A percentile compares a stretch with the other conserved stretches of the same genome.
phyloP scores from a whole-genome alignment of 768 basidiomycete species.

The Agrocybe pediades region DNA sequence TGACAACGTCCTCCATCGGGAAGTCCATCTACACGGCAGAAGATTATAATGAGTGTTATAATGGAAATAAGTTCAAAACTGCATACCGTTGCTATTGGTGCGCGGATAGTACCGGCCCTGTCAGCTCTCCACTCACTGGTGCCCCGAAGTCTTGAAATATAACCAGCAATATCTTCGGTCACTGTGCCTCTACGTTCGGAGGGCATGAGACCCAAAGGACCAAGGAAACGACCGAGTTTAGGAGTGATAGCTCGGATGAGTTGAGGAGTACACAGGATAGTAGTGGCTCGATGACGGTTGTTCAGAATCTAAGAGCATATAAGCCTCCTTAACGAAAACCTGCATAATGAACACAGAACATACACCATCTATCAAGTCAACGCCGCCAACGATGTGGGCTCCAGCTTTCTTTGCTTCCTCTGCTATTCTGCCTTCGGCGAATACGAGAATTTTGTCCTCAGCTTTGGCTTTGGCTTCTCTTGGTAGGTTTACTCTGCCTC shows the following conservation, averaged over 20 bases:
- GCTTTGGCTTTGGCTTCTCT: constrained; percentile 72
- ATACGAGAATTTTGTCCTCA: constrained; percentile 85
- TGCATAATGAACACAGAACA: constrained; percentile 27
- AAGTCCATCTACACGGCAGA: constrained; percentile 66
- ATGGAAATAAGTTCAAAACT: constrained; percentile 1
- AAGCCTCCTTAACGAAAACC: not conserved
- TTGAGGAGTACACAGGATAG: constrained; percentile 80
- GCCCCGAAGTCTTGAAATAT: constrained; percentile 77
- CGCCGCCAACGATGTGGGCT: constrained; percentile 88
- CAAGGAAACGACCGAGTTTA: constrained; percentile 74
- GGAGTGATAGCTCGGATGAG: constrained; percentile 80
- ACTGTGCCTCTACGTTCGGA: constrained; percentile 93
- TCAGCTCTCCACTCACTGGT: constrained; percentile 95
- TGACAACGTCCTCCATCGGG: constrained; percentile 71
- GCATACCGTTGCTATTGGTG: constrained; percentile 78
- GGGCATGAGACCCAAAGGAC: constrained; percentile 95
- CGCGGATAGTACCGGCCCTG: constrained; percentile 79
- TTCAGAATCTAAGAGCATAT: constrained; percentile 58
- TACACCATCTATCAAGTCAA: constrained; percentile 87
- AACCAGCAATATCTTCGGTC: constrained; percentile 83
- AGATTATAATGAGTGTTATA: not conserved
- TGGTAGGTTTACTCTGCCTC: constrained; percentile 87
- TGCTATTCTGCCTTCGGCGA: constrained; percentile 83
- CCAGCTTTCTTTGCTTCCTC: constrained; percentile 87
- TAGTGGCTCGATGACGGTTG: constrained; percentile 76